phyloP scores from a whole-genome alignment of 2,329 filamentous ascomycete genomes.

The Colletotrichum sp. region DNA sequence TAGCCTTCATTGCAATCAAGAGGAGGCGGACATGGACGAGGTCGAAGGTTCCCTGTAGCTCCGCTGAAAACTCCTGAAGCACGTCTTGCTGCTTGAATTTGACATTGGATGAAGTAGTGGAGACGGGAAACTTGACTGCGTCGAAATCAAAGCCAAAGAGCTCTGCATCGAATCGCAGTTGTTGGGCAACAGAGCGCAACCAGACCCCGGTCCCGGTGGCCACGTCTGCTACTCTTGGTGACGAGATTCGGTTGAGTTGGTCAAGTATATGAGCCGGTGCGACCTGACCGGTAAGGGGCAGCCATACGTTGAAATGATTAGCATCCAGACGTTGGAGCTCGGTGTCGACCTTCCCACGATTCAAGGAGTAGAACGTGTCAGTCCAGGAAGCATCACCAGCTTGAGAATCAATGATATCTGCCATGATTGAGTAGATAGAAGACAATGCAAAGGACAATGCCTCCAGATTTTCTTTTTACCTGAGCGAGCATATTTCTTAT shows the following conservation, averaged over 20 bases:
- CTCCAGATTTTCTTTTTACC: rapidly evolving
- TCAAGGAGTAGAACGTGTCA: neutral
- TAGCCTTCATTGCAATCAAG: neutral
- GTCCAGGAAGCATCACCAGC: neutral
- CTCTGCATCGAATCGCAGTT: neutral
- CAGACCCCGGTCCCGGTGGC: neutral
- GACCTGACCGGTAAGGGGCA: neutral
- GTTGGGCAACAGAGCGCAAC: neutral
- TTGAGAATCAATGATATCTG: neutral
- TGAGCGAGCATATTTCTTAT: neutral
- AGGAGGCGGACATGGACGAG: neutral
- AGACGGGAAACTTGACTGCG: neutral
- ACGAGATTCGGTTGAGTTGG: neutral
- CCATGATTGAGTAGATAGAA: neutral
- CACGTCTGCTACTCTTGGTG: neutral
- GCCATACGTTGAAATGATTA: neutral
- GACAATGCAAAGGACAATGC: neutral
- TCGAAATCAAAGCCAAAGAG: neutral
- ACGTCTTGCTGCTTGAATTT: neutral
- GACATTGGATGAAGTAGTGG: neutral
- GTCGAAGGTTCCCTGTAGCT: neutral
- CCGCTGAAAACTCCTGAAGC: neutral
- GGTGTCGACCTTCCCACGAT: neutral
- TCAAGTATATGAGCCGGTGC: neutral
- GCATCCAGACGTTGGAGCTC: neutral